Percentiles rank a stretch among this genome's conserved stretches.
Evolutionary conservation across 768 basidiomycete genomes (phyloP).

Genomic region (Boletellus ananas): DNA sequence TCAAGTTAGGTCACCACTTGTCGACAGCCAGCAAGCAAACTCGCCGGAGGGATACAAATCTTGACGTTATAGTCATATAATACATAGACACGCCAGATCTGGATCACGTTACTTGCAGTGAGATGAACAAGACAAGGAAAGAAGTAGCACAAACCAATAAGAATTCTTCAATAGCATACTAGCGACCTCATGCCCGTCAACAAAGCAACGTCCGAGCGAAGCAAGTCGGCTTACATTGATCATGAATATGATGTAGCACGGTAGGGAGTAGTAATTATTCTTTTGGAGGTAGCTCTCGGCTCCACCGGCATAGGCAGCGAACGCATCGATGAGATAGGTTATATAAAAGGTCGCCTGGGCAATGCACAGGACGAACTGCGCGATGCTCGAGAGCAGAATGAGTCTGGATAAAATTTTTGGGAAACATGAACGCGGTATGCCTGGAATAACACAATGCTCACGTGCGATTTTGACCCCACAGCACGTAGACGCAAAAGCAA

Average conservation of each 20-base stretch:
- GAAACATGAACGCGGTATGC: not conserved
- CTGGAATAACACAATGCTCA: not conserved
- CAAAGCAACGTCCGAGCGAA: not conserved
- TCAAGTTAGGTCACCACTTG: not conserved
- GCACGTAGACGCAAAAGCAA: slow-evolving; percentile 18
- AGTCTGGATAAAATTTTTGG: not conserved
- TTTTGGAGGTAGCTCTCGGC: slow-evolving; percentile 2
- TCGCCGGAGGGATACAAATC: slow-evolving; percentile 19
- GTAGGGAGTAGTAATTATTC: not conserved
- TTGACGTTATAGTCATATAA: slow-evolving; percentile 11
- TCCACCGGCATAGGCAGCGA: not conserved
- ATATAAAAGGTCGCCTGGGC: slow-evolving; percentile 1
- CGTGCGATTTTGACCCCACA: slow-evolving; percentile 5
- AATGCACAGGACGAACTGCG: slow-evolving; percentile 9
- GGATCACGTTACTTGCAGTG: not conserved
- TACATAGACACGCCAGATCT: slow-evolving; percentile 26
- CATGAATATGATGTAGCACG: slow-evolving; percentile 15
- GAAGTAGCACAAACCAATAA: slow-evolving; percentile 13
- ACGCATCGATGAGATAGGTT: slow-evolving; percentile 1
- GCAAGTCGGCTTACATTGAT: slow-evolving; percentile 13
- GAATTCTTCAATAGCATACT: slow-evolving; percentile 16
- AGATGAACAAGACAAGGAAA: not conserved
- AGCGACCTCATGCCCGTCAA: too few relatives aligned
- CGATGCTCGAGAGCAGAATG: slow-evolving; percentile 4
- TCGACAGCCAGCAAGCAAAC: not conserved